Base-by-base conservation (phyloP, 2,329 filamentous ascomycete genomes). In the Fusarium sp. region DNA sequence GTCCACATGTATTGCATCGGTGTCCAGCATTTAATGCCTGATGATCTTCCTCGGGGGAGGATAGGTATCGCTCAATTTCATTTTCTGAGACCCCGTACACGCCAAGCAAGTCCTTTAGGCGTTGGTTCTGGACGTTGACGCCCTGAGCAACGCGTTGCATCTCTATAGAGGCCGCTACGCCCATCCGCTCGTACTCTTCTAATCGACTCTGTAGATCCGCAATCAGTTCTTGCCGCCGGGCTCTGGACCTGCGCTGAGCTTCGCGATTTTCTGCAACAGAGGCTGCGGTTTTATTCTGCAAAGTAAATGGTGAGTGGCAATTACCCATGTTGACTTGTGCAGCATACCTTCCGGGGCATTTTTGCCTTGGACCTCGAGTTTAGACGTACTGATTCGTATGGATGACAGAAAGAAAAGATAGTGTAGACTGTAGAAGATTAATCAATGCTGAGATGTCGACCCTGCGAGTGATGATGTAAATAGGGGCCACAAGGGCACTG, bases 61-160 rank as follows among this genome's bases (percentile, higher is more conserved):
- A 30, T 30, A 30, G 27, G 27, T 30, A 6, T 30, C 27, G 27
- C 27, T 30, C 27, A 30, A 30, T 30, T 9, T 30, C 27, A 30
- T 9, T 6, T 30, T 30, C 27, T 9, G 27, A 30, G 27, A 30
- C 27, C 27, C 27, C 27, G 9, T 30, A 30, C 27, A 30, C 27
- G 27, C 27, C 27, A 6, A 30, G 9, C 27, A 30, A 30, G 27
- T 30, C 9, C 27, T 30, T 30, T 9, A 30, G 27, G 9, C 27
- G 9, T 30, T 30, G 27, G 9, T 30, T 30, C 6, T 9, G 27
- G 27, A 30, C 27, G 27, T 30, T 30, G 27, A 30, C 27, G 9
- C 6, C 27, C 27, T 95, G 3, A 5, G 37, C 37, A 38, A 38
- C 37, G 37, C 37, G 37, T 18, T 38, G 37, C 17, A 38, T 18